phyloP scores from a whole-genome alignment of 2,329 filamentous ascomycete genomes.

The Gnomoniopsis smithogilvyi region DNA sequence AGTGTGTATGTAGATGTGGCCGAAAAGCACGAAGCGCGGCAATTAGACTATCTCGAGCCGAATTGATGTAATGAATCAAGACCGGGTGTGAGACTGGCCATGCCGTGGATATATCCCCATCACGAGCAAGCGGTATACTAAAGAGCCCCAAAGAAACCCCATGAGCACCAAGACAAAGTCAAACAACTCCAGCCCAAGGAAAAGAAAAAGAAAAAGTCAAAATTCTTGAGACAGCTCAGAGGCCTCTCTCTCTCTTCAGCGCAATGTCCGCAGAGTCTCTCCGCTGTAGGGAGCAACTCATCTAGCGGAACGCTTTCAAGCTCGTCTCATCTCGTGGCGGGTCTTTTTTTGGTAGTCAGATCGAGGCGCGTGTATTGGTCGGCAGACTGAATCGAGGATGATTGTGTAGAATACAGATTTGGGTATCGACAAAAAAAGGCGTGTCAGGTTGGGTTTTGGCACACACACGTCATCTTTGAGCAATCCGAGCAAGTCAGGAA shows the following conservation, averaged over 20 bases:
- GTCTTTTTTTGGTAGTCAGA: not conserved
- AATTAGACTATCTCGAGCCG: slow-evolving; percentile 15
- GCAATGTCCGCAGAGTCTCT: not conserved
- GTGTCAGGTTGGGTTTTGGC: not conserved
- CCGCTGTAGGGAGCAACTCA: not conserved
- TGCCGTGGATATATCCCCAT: slow-evolving; percentile 14
- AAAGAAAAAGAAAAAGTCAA: slow-evolving; percentile 1
- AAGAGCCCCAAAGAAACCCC: slow-evolving; percentile 10
- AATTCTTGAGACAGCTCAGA: not conserved
- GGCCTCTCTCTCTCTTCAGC: not conserved
- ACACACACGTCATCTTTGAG: not conserved
- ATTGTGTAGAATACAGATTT: slow-evolving; percentile 18
- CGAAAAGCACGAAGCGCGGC: not conserved
- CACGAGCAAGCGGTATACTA: slow-evolving; percentile 19
- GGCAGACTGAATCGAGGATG: slow-evolving; percentile 6
- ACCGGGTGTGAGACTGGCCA: slow-evolving; percentile 2
- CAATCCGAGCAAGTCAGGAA: not conserved
- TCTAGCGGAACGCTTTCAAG: not conserved
- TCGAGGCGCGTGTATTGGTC: not conserved
- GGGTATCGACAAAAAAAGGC: slow-evolving; percentile 20
- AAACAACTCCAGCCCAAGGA: slow-evolving; percentile 9
- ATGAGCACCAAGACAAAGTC: slow-evolving; percentile 11
- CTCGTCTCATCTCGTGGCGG: not conserved
- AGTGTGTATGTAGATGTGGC: not conserved
- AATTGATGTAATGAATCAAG: slow-evolving; percentile 15